Percentiles rank a stretch among this genome's conserved stretches.
These are phyloP conservation scores for Arthromyces matolae DNA, from an alignment of 768 basidiomycete genomes.

Conservation along the genomic window DNA sequence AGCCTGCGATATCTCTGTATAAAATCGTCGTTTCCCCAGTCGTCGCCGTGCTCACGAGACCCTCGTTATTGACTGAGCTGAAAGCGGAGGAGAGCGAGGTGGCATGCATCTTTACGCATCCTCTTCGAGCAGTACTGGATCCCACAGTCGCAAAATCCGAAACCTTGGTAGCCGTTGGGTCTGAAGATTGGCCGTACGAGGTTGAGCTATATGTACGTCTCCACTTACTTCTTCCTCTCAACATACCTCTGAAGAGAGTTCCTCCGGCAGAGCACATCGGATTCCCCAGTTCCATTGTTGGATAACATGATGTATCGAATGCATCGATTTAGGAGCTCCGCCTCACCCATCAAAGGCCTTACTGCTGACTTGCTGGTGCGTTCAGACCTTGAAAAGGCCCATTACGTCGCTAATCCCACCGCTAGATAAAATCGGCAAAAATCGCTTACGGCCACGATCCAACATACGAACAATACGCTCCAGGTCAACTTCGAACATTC, in stretches of 20 bases:
- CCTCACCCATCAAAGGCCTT: slow-evolving; percentile 80
- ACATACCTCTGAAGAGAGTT: neutral
- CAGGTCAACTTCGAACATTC: slow-evolving; percentile 40
- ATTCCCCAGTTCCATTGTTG: slow-evolving; percentile 45
- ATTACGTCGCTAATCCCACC: neutral
- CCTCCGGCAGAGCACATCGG: slow-evolving; percentile 52
- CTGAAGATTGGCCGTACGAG: slow-evolving; percentile 80
- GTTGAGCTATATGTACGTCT: slow-evolving; percentile 58
- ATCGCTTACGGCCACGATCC: slow-evolving; percentile 55
- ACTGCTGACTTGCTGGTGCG: slow-evolving; percentile 80
- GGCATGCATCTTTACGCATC: slow-evolving; percentile 75
- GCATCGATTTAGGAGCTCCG: slow-evolving; percentile 77
- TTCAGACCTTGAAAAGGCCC: neutral
- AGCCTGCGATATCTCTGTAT: slow-evolving; percentile 66
- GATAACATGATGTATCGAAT: slow-evolving; percentile 62
- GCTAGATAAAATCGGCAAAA: slow-evolving; percentile 61
- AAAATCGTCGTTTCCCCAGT: slow-evolving; percentile 76
- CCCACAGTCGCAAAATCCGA: slow-evolving; percentile 44
- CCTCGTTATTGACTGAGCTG: slow-evolving; percentile 47
- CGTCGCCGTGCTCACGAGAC: slow-evolving; percentile 62
- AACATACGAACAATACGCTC: slow-evolving; percentile 55
- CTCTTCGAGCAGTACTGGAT: slow-evolving; percentile 71
- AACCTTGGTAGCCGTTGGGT: slow-evolving; percentile 53
- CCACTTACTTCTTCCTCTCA: neutral
- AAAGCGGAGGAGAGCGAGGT: slow-evolving; percentile 66